Percentiles rank a stretch among this genome's conserved stretches.
phyloP scores from a whole-genome alignment of 2,329 filamentous ascomycete genomes.

The Hypoxylon sp. region DNA sequence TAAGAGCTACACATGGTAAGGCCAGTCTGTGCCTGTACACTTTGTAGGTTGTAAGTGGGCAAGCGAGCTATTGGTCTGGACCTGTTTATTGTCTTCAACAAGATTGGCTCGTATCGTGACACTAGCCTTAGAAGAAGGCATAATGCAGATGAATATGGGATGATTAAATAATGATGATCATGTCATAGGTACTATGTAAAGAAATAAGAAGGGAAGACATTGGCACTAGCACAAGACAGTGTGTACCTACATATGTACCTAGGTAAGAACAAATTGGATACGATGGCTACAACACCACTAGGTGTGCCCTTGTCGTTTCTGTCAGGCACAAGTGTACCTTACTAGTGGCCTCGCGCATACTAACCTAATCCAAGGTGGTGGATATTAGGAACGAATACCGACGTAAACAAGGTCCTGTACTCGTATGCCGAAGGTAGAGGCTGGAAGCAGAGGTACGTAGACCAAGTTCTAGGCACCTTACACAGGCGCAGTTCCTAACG shows the following conservation, averaged over 20 bases:
- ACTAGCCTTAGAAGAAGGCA: not conserved
- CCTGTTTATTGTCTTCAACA: constrained; percentile 10
- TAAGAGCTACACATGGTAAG: constrained; percentile 2
- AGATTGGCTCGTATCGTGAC: constrained; percentile 8
- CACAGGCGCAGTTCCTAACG: constrained; percentile 1
- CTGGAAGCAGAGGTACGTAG: not conserved
- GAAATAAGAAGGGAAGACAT: not conserved
- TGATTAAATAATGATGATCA: constrained; percentile 10
- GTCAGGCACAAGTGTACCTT: constrained; percentile 22
- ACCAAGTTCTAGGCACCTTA: not conserved
- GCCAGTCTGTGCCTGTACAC: not conserved
- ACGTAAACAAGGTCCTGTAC: not conserved
- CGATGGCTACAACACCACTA: not conserved
- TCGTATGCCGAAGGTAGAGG: not conserved
- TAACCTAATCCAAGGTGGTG: not conserved
- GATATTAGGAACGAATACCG: not conserved
- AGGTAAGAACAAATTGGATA: not conserved
- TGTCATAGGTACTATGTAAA: not conserved
- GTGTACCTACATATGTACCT: too few species aligned
- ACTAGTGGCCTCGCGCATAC: not conserved
- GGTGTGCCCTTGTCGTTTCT: constrained; percentile 25
- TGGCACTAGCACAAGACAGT: not conserved
- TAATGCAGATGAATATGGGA: constrained; percentile 5
- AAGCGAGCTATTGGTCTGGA: constrained; percentile 1
- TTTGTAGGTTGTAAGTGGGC: constrained; percentile 13